Conservation (phyloP, 345 rosid species). For the Lumnitzera littorea region DNA sequence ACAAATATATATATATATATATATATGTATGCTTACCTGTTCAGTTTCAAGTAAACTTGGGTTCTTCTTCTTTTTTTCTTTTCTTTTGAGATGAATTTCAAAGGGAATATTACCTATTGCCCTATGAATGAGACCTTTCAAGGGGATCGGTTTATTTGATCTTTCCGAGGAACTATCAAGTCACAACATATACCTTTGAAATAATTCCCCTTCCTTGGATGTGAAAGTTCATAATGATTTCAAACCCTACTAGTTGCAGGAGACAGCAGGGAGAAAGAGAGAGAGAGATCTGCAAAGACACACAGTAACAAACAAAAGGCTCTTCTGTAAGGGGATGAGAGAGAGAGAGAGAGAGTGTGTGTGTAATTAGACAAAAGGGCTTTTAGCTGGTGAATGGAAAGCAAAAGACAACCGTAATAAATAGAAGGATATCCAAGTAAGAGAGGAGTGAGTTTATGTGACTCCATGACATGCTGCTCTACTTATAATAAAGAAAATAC, state of each 20-base stretch:
- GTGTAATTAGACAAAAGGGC: constrained; percentile 7
- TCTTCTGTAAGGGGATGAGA: background rate
- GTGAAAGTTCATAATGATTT: constrained; percentile 6
- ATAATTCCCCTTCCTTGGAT: background rate
- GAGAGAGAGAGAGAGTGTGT: background rate
- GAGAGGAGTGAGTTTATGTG: background rate
- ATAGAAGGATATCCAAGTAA: background rate
- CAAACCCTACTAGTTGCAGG: constrained; percentile 12
- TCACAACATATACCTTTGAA: constrained; percentile 6
- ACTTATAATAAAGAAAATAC: no score
- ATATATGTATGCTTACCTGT: background rate
- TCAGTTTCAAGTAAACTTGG: no score
- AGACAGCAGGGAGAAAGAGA: constrained; percentile 3
- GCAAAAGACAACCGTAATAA: background rate
- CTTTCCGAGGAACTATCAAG: constrained; percentile 5
- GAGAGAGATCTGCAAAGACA: background rate
- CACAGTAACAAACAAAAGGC: no score
- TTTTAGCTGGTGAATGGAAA: constrained; percentile 5
- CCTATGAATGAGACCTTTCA: constrained; percentile 4
- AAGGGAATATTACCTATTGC: constrained; percentile 2
- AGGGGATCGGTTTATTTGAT: constrained; percentile 7
- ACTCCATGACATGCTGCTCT: no score
- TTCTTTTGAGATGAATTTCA: background rate
- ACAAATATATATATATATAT: no score
- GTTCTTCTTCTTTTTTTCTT: background rate